These are phyloP conservation scores for Bipolaris cookei DNA, from an alignment of 2,329 filamentous ascomycete species.

Conservation along the genomic window DNA sequence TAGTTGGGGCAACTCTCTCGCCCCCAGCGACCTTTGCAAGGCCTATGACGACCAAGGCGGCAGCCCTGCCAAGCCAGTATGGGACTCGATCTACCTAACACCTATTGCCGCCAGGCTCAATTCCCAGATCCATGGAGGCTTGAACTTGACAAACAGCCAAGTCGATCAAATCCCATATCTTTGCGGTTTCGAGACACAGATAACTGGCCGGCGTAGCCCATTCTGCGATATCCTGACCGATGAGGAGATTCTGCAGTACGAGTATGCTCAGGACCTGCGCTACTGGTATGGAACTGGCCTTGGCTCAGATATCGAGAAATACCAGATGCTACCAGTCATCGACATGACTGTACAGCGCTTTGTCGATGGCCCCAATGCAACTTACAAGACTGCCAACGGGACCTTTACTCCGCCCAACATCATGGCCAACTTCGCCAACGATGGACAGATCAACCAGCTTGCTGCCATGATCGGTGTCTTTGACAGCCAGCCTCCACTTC, in stretches of 20 bases:
- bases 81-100: constrained; percentile 61
- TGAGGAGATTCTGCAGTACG: constrained; percentile 67
- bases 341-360: constrained; percentile 61
- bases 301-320: constrained; percentile 60
- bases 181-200: constrained; percentile 75
- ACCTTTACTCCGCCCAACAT: constrained; percentile 62
- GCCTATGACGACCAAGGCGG: constrained; percentile 63
- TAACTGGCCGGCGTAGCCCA: constrained; percentile 64
- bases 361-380: constrained; percentile 58
- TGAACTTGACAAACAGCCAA: constrained; percentile 62
- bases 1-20: constrained; percentile 67
- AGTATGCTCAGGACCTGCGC: constrained; percentile 71
- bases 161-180: constrained; percentile 68
- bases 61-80: constrained; percentile 54
- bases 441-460: constrained; percentile 69
- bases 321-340: constrained; percentile 68
- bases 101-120: constrained; percentile 63
- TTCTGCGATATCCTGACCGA: constrained; percentile 69
- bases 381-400: constrained; percentile 57
- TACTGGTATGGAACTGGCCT: constrained; percentile 72
- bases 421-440: constrained; percentile 68
- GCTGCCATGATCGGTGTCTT: constrained; percentile 66
- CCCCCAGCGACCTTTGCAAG: constrained; percentile 68
- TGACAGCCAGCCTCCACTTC: constrained; percentile 61
- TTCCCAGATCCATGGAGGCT: constrained; percentile 58